Evolutionary conservation across 495 filamentous ascomycete genomes (phyloP).

Genomic region (Hyphodiscus hymeniophilus): DNA sequence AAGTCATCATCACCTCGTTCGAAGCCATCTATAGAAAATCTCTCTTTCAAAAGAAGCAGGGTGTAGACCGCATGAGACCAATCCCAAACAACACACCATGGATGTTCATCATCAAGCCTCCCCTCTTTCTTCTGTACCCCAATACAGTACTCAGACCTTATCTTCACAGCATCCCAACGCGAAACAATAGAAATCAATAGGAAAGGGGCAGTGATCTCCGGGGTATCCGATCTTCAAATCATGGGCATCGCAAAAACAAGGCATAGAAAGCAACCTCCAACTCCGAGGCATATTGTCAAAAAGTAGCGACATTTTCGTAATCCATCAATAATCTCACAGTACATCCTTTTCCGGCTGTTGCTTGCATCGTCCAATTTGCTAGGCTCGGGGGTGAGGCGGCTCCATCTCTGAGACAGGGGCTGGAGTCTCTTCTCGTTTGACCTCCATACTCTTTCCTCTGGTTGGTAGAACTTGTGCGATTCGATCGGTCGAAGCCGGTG

Average conservation of each 20-base stretch:
- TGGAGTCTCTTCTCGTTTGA: slow-evolving; percentile 17
- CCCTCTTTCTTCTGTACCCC: background rate
- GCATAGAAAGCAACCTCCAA: no score
- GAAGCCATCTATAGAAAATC: background rate
- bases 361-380: no score
- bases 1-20: background rate
- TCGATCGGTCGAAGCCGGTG: slow-evolving; percentile 20
- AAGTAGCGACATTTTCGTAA: no score
- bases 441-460: slow-evolving; percentile 21
- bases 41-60: background rate
- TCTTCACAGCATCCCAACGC: no score
- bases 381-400: no score
- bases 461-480: background rate
- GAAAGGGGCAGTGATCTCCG: background rate
- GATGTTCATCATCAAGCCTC: background rate
- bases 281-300: no score
- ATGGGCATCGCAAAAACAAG: background rate
- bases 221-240: slow-evolving; percentile 9
- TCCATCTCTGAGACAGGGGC: background rate
- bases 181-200: background rate
- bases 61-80: background rate
- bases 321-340: no score
- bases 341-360: no score
- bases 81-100: background rate
- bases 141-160: background rate